Evolutionary conservation across 768 basidiomycete species (phyloP).

Genomic region (Lactifluus rugatus): DNA sequence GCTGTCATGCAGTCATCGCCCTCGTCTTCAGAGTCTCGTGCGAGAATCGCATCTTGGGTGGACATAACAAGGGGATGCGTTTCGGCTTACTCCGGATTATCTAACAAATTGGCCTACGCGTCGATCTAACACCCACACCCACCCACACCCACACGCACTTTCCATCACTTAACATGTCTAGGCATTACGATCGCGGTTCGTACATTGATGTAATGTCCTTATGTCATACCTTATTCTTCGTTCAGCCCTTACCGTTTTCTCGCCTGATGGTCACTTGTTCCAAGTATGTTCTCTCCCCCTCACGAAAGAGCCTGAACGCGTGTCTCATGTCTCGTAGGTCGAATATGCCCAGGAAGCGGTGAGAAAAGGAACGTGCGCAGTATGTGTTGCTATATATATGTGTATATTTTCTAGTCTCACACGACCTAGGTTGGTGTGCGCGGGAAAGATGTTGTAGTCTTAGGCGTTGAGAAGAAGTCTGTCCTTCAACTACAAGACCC

Average conservation of each 20-base stretch:
- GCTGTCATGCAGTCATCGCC: neutral
- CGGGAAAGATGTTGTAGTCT: slow-evolving; percentile 87
- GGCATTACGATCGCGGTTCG: slow-evolving; percentile 95
- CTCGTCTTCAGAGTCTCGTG: neutral
- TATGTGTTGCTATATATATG: slow-evolving; percentile 31
- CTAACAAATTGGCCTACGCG: slow-evolving; percentile 18
- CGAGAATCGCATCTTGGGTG: slow-evolving; percentile 18
- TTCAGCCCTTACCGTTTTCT: slow-evolving; percentile 92
- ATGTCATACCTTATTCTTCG: slow-evolving; percentile 1
- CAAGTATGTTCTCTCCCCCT: slow-evolving; percentile 43
- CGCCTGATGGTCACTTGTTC: slow-evolving; percentile 97
- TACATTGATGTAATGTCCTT: neutral
- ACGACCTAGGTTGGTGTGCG: slow-evolving; percentile 78
- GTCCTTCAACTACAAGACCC: slow-evolving; percentile 97
- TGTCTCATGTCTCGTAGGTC: slow-evolving; percentile 48
- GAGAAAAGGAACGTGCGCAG: slow-evolving; percentile 93
- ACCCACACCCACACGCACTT: neutral
- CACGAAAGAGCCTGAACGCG: neutral
- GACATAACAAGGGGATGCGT: neutral
- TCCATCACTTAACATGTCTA: slow-evolving; percentile 62
- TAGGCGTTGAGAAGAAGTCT: slow-evolving; percentile 99
- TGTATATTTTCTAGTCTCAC: neutral
- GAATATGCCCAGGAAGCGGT: slow-evolving; percentile 99
- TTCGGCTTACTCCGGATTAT: slow-evolving; percentile 16
- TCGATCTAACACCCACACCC: slow-evolving; percentile 4